Percentiles rank a stretch among this genome's conserved stretches.
These are phyloP conservation scores for Hymenoscyphus fructigenus DNA, from an alignment of 2,329 filamentous ascomycete genomes.

Conservation along the genomic window DNA sequence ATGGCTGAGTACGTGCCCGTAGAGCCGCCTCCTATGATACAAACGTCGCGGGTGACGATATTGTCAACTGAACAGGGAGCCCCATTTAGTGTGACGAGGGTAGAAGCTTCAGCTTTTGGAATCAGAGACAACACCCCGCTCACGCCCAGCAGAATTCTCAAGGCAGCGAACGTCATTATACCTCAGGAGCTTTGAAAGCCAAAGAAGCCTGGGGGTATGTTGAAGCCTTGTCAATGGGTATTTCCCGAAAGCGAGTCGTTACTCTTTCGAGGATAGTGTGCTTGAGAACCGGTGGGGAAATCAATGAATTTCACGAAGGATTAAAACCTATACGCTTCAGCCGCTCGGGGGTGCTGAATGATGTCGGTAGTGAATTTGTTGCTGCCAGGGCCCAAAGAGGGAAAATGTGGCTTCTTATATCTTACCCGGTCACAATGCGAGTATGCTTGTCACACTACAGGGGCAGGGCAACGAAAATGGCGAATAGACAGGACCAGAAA, in stretches of 20 bases:
- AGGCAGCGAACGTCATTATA: conserved; percentile 7
- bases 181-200: background rate
- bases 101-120: conserved; percentile 5
- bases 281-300: conserved; percentile 4
- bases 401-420: conserved; percentile 13
- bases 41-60: conserved; percentile 17
- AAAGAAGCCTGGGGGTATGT: conserved; percentile 6
- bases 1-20: conserved; percentile 44
- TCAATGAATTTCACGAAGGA: conserved; percentile 10
- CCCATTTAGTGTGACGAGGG: conserved; percentile 11
- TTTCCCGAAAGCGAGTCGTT: conserved; percentile 1
- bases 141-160: conserved; percentile 5
- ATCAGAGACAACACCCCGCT: conserved; percentile 1
- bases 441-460: conserved; percentile 13
- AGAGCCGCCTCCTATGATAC: conserved; percentile 44
- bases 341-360: conserved; percentile 11
- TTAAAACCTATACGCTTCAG: conserved; percentile 15
- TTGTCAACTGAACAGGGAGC: conserved; percentile 8
- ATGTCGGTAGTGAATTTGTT: conserved; percentile 1
- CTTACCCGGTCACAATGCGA: conserved; percentile 11
- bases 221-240: conserved; percentile 5
- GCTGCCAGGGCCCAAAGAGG: conserved; percentile 8
- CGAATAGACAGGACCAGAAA: conserved; percentile 8
- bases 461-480: conserved; percentile 12
- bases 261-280: conserved; percentile 9